Evolutionary conservation across 148 eudicot genomes (phyloP), one percentile per base, ranked within the genome.

Genomic region (Amaranthus palmeri): DNA sequence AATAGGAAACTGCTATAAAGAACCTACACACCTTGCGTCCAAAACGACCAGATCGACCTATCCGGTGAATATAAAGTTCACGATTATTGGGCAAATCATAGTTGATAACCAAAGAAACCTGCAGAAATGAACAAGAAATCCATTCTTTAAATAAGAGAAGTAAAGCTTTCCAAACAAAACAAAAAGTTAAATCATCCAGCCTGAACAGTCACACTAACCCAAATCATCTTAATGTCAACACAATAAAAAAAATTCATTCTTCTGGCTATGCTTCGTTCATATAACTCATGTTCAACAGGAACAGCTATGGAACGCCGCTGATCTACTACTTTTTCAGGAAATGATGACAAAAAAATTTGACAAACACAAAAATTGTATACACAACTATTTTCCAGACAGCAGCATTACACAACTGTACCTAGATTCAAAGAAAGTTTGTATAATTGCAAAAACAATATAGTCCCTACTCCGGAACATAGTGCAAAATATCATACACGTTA

Each of bases 11-110:
- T 52, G 48, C 25, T 15, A 68, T 10, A 15, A 56, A 74, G 42
- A 58, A 44, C 44, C 10, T 42, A 65, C 60, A 65, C 75, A 88
- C 97, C 97, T 91, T 91, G 66, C 92, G 89, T 76, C 97, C 97
- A 83, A 93, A 93, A 79, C 96, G 98, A 61, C 97, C 97, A 74
- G 98, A 93, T 6, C 98, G 92, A 66, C 98, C 97, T 85, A 91
- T 91, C 54, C 98, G 87, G 80, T 93, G 98, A 76, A 93, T 93
- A 75, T 93, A 93, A 70, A 93, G 97, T 78, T 93, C 98, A 73
- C 97, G 88, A 75, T 91, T 93, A 69, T 91, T 93, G 11, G 98
- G 97, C 47, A 93, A 85, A 78, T 93, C 98, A 66, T 93, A 93
- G 80, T 91, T 93, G 68, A 93, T 93, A 66, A 93, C 98, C 91